Percentiles rank a stretch among this genome's conserved stretches.
phyloP scores from a whole-genome alignment of 2,329 filamentous ascomycete genomes.

The Gnomoniopsis sp. region DNA sequence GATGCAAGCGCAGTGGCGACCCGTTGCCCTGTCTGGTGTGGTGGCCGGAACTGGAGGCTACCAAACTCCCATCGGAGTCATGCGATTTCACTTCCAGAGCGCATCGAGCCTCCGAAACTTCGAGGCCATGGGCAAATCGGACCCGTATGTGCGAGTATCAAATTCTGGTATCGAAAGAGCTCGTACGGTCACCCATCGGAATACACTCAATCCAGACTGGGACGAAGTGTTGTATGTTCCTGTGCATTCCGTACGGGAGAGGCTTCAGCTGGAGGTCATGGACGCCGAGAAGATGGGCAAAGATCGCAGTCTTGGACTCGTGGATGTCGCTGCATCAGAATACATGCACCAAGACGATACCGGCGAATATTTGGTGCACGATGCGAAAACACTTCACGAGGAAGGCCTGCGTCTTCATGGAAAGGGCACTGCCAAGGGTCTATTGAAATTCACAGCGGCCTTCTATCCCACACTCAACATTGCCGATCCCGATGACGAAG shows the following conservation, averaged over 20 bases:
- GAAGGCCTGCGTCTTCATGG: constrained; percentile 72
- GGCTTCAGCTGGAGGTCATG: constrained; percentile 89
- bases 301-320: constrained; percentile 79
- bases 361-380: constrained; percentile 77
- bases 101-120: constrained; percentile 84
- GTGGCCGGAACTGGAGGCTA: constrained; percentile 81
- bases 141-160: constrained; percentile 86
- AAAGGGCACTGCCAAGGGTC: constrained; percentile 73
- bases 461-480: constrained; percentile 91
- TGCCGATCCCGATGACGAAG: constrained; percentile 84
- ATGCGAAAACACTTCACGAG: constrained; percentile 65
- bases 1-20: constrained; percentile 91
- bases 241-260: constrained; percentile 79
- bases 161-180: constrained; percentile 88
- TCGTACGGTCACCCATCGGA: constrained; percentile 91
- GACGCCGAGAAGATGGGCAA: constrained; percentile 90
- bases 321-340: constrained; percentile 74
- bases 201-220: constrained; percentile 92
- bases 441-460: constrained; percentile 74
- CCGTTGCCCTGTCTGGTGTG: constrained; percentile 79
- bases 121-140: constrained; percentile 94
- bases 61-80: constrained; percentile 87
- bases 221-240: constrained; percentile 95
- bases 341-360: constrained; percentile 74
- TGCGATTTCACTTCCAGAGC: constrained; percentile 87